These are phyloP conservation scores for Acer negundo DNA, from an alignment of 345 rosid genomes.

Conservation along the genomic window DNA sequence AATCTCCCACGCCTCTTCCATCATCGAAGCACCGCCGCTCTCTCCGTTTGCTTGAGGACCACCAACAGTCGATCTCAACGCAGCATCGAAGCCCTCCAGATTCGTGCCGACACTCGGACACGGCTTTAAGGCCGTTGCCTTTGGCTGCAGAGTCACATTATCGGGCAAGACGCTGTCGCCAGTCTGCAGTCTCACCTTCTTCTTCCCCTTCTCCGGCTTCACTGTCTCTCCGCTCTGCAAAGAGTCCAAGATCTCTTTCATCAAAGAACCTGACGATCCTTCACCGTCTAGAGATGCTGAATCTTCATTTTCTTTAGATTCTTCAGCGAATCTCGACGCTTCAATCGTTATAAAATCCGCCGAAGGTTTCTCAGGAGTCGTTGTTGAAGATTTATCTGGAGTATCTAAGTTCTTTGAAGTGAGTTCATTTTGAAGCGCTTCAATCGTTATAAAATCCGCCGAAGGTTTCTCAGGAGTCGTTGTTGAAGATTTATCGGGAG, in stretches of 20 bases:
- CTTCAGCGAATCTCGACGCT: not conserved
- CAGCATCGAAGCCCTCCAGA: conserved; percentile 25
- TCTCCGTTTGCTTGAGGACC: conserved; percentile 22
- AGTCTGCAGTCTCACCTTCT: conserved; percentile 20
- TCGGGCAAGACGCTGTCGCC: conserved; percentile 9
- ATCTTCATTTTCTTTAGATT: conserved; percentile 6
- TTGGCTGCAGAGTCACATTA: conserved; percentile 3
- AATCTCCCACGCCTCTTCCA: conserved; percentile 56
- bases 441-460: conserved; percentile 4
- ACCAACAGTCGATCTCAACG: conserved; percentile 13
- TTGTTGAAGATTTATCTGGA: not conserved
- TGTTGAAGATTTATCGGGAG: not conserved
- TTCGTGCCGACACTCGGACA: conserved; percentile 42
- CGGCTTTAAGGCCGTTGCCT: conserved; percentile 23
- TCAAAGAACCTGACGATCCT: conserved; percentile 1
- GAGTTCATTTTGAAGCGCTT: not conserved
- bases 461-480: conserved; percentile 1
- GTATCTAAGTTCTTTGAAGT: not conserved
- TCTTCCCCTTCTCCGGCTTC: conserved; percentile 20
- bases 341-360: conserved; percentile 7
- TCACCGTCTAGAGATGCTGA: not conserved
- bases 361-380: not conserved
- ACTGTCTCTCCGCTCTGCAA: conserved; percentile 12
- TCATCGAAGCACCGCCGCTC: conserved; percentile 33
- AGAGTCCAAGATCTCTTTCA: conserved; percentile 7